Evolutionary conservation across 208 protist genomes (phyloP), one percentile per base, ranked within the genome.

Genomic region (Trypanosoma theileri): DNA sequence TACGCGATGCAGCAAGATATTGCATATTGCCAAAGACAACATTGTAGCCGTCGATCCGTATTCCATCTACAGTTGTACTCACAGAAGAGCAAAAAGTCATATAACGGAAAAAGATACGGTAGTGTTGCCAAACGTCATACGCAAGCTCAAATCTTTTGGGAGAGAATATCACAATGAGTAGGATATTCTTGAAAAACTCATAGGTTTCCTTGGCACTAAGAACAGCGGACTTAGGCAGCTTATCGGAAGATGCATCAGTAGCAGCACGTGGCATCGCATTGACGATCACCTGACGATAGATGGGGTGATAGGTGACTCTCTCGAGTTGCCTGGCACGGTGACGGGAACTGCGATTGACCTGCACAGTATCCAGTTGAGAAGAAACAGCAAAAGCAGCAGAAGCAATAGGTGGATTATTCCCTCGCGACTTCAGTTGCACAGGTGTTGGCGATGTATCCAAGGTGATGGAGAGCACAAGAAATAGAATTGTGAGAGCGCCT

Each of bases 1-100:
- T 48, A 48, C 44, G 44, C 16, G 44, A 48, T 48, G 44, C 44
- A n/a, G 44, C 44, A 48, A 48, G 44, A 48, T 48, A 48, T 48
- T 48, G 44, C 44, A 48, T 48, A 48, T 48, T 48, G 16, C 44
- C 44, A 11, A 14, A 48, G 16, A 48, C 44, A 48, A 48, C 44
- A 48, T 48, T 48, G 16, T 48, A 48, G 10, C 44, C 44, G 16
- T 48, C 16, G 11, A 48, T 48, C 1, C 3, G 10, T n/a, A 48
- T 48, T 11, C 44, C 44, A 48, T 48, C 44, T 48, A 48, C 16
- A 12, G 44, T 48, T 17, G 10, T 48, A 11, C 16, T 48, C 10
- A 48, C 16, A 3, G 44, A 48, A 48, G 44, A 48, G 44, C 44
- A 48, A 48, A 48, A 48, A 14, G 44, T 48, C 16, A 48, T 48